Conservation (phyloP, 2,329 filamentous ascomycete genomes). For the Exophiala calicioides region DNA sequence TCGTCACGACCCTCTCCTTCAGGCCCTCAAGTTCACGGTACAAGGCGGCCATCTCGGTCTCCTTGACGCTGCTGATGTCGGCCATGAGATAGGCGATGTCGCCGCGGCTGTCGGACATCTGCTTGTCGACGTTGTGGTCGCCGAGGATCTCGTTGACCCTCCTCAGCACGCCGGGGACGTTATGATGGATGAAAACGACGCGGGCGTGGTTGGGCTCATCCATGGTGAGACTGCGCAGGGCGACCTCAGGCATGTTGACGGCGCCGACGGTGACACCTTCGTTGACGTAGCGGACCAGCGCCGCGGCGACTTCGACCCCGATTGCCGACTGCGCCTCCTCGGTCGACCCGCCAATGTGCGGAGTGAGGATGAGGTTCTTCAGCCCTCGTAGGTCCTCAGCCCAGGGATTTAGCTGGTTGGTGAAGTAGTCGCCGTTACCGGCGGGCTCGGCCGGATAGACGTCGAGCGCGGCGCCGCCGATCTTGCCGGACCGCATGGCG, state of each 20-base stretch:
- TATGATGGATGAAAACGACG: conserved; percentile 95
- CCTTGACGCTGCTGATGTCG: conserved; percentile 85
- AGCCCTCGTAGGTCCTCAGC: conserved; percentile 79
- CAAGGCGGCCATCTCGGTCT: conserved; percentile 79
- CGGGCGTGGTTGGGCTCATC: conserved; percentile 88
- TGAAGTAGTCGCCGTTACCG: conserved; percentile 95
- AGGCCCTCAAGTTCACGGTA: conserved; percentile 79
- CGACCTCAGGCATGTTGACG: conserved; percentile 96
- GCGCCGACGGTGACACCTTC: conserved; percentile 87
- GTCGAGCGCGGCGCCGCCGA: conserved; percentile 93
- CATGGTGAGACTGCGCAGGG: conserved; percentile 81
- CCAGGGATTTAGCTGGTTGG: conserved; percentile 77
- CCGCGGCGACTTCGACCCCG: conserved; percentile 85
- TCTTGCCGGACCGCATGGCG: conserved; percentile 79
- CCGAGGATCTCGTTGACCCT: conserved; percentile 95
- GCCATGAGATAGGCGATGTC: conserved; percentile 97
- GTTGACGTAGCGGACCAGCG: conserved; percentile 92
- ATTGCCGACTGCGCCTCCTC: conserved; percentile 97
- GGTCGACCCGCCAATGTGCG: conserved; percentile 95
- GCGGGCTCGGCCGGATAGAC: conserved; percentile 94
- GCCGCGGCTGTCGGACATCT: conserved; percentile 92
- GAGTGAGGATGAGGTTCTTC: conserved; percentile 91
- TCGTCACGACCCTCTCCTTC: conserved; percentile 29
- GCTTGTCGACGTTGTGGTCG: conserved; percentile 97
- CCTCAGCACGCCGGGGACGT: conserved; percentile 90